These are phyloP conservation scores for Kwoniella shandongensis DNA, from an alignment of 768 basidiomycete genomes.

Conservation along the genomic window DNA sequence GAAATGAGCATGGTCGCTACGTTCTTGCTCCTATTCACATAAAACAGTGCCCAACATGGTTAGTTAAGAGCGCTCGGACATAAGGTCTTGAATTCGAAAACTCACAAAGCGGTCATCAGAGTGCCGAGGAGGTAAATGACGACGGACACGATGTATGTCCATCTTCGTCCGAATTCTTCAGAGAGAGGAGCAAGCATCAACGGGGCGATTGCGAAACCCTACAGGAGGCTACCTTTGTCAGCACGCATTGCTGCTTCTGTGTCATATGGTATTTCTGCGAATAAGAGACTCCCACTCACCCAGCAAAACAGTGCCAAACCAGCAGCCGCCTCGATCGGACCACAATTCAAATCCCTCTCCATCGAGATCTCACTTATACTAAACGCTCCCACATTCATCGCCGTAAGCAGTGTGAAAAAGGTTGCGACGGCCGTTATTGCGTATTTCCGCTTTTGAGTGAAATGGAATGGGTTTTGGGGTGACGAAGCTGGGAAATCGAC, in stretches of 20 bases:
- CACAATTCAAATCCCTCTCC: constrained; percentile 36
- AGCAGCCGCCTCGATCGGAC: constrained; percentile 26
- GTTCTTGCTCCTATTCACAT: constrained; percentile 42
- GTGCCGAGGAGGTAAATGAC: constrained; percentile 18
- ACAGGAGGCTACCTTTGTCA: neutral
- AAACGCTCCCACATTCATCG: constrained; percentile 34
- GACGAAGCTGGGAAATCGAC: constrained; percentile 46
- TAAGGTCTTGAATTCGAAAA: too few relatives aligned
- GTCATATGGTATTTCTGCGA: neutral
- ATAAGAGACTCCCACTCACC: constrained; percentile 8
- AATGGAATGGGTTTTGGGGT: constrained; percentile 42
- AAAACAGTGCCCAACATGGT: too few relatives aligned
- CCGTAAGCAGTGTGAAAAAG: constrained; percentile 40
- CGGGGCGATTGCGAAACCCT: constrained; percentile 49
- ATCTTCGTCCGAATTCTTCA: constrained; percentile 47
- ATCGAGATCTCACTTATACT: constrained; percentile 39
- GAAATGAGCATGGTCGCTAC: constrained; percentile 51
- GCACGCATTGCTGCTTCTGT: too few relatives aligned
- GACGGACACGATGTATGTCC: constrained; percentile 39
- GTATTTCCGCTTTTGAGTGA: constrained; percentile 31
- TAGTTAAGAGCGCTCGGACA: too few relatives aligned
- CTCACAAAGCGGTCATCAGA: constrained; percentile 27
- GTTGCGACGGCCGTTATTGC: constrained; percentile 38
- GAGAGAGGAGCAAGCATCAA: constrained; percentile 47
- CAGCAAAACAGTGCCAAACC: constrained; percentile 44